Evolutionary conservation across 2,329 filamentous ascomycete species (phyloP), one percentile per base, ranked within the genome.

Genomic region (Paradendryphiella salina): DNA sequence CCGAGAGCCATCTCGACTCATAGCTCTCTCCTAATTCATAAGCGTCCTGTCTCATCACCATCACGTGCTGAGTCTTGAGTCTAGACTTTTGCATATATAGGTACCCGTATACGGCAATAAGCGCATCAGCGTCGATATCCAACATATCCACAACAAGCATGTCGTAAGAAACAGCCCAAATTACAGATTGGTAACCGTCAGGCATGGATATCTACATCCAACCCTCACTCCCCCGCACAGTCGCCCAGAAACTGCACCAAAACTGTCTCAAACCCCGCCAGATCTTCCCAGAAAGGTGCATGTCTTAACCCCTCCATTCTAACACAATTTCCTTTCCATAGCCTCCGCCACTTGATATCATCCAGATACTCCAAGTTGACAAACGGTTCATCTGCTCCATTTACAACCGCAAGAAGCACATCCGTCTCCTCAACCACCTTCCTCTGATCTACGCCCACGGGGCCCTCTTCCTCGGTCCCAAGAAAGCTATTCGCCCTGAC

Each of bases 281-380:
- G 59, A 42, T 57, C 52, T 43, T 66, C 69, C 64, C 65, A 71
- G 38, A 71, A 71, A 6, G 68, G 68, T 33, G 67, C 63, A 57
- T 71, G 69, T 28, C 57, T 47, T 47, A 57, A 41, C 3, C 64
- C 64, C 10, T 63, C 51, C 38, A 71, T n/a, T 18, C 59, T 45
- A 5, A 67, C n/a, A 39, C 61, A 66, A 52, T 61, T 52, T 1
- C 61, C 62, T 38, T 53, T 57, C 68, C 67, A 70, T 23, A 71
- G 41, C 11, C 50, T 65, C 45, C 42, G 58, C 58, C 61, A 71
- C 33, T 52, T 47, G 9, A 71, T 55, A 15, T 17, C 52, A 20
- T 70, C 62, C 28, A 71, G n/a, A 47, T 66, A 73, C 3, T 65
- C 67, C 31, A 73, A 33, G 34, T 69, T 60, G 5, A 73, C 57